These are phyloP conservation scores for Xylaria palmicola DNA, from an alignment of 495 filamentous ascomycete species.

Conservation along the genomic window DNA sequence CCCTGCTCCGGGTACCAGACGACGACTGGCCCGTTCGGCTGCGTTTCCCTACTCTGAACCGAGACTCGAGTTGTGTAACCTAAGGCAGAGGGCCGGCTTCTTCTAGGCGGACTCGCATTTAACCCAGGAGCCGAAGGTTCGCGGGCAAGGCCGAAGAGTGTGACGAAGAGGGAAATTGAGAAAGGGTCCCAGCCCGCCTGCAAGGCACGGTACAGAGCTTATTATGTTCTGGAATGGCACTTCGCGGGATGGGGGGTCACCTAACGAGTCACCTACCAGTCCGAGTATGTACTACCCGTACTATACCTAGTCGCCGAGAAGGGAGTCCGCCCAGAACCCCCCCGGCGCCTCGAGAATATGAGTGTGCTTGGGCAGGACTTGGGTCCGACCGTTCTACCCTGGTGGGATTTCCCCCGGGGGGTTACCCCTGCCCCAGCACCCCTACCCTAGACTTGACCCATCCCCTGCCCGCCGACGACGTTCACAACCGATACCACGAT, in stretches of 20 bases:
- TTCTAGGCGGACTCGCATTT: slow-evolving; percentile 26
- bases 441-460: slow-evolving; percentile 7
- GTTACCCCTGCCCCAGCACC: slow-evolving; percentile 3
- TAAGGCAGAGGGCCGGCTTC: slow-evolving; percentile 2
- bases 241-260: slow-evolving; percentile 14
- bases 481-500: slow-evolving; percentile 5
- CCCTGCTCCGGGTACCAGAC: background rate
- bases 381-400: slow-evolving; percentile 6
- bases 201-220: slow-evolving; percentile 35
- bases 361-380: no score
- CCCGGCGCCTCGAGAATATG: no score
- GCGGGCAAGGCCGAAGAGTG: slow-evolving; percentile 9
- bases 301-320: background rate
- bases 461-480: background rate
- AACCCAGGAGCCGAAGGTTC: slow-evolving; percentile 20
- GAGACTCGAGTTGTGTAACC: slow-evolving; percentile 6
- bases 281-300: no score
- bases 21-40: background rate
- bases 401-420: slow-evolving; percentile 4
- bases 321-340: background rate
- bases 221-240: slow-evolving; percentile 31
- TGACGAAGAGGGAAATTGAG: slow-evolving; percentile 12
- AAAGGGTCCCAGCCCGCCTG: slow-evolving; percentile 25
- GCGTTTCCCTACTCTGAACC: background rate
- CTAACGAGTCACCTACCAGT: background rate